These are phyloP conservation scores for Cucurbita pepo DNA, from an alignment of 306 rosid genomes.

Conservation along the genomic window DNA sequence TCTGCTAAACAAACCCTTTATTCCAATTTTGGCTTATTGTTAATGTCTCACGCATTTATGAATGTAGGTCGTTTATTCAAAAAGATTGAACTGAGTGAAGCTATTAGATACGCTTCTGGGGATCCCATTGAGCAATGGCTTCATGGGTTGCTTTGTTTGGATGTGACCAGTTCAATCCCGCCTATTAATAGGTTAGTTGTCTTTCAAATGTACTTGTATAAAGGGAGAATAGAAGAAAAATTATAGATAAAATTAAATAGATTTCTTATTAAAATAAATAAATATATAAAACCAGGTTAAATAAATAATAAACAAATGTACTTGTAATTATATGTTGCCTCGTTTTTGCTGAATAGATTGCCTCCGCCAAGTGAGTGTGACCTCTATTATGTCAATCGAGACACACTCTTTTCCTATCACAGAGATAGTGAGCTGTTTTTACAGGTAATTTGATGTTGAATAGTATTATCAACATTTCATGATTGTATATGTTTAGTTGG, in stretches of 20 bases:
- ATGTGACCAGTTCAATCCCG: conserved; percentile 62
- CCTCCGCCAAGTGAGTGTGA: conserved; percentile 80
- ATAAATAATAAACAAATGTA: too few relatives aligned
- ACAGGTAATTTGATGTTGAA: conserved; percentile 43
- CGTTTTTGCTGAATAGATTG: conserved; percentile 34
- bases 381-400: conserved; percentile 85
- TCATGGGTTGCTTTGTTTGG: conserved; percentile 70
- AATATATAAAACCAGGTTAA: neutral
- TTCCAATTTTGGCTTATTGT: neutral
- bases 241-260: neutral
- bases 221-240: neutral
- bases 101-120: conserved; percentile 86
- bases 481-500: neutral
- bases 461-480: neutral
- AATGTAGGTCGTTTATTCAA: conserved; percentile 63
- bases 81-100: conserved; percentile 73
- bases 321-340: conserved; percentile 2
- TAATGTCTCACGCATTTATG: conserved; percentile 3
- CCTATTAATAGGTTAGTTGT: conserved; percentile 47
- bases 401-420: conserved; percentile 88
- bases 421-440: conserved; percentile 84
- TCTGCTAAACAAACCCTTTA: neutral
- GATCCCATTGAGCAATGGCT: conserved; percentile 95
- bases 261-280: too few relatives aligned
- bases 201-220: neutral